A percentile compares a stretch with the other conserved stretches of the same genome.
phyloP scores from a whole-genome alignment of 805 yeast genomes.

The Candida takata region DNA sequence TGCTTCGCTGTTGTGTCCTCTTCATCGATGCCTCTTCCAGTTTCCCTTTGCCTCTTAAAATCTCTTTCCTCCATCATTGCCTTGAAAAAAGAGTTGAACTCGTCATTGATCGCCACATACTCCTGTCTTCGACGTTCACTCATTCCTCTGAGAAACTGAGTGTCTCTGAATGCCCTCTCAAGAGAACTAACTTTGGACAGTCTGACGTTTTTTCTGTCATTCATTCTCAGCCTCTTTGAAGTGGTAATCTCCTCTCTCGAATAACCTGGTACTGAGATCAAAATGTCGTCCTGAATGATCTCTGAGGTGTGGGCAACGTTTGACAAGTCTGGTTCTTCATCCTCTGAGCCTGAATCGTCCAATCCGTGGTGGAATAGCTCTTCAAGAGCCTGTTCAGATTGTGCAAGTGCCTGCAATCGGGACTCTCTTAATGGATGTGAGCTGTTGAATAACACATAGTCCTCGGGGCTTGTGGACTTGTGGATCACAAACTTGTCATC shows the following conservation, averaged over 20 bases:
- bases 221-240: conserved; percentile 16
- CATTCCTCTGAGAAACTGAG: conserved; percentile 13
- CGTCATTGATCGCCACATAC: conserved; percentile 14
- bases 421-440: conserved; percentile 21
- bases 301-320: conserved; percentile 15
- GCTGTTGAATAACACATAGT: conserved; percentile 18
- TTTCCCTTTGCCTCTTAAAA: conserved; percentile 1
- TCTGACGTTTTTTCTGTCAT: conserved; percentile 21
- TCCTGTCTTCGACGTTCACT: conserved; percentile 11
- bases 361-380: conserved; percentile 18
- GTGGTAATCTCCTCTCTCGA: conserved; percentile 22
- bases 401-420: conserved; percentile 18
- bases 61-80: conserved; percentile 5
- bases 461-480: conserved; percentile 22
- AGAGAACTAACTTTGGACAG: conserved; percentile 17
- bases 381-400: conserved; percentile 19
- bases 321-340: conserved; percentile 22
- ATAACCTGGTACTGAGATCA: conserved; percentile 23
- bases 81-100: conserved; percentile 9
- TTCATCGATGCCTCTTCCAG: background rate
- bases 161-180: conserved; percentile 18
- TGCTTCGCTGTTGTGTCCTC: conserved; percentile 1
- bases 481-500: conserved; percentile 21
- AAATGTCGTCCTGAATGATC: conserved; percentile 17
- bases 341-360: conserved; percentile 24